Conservation (phyloP, 1,284 basidiomycete genomes). For the Ustilago esculenta region DNA sequence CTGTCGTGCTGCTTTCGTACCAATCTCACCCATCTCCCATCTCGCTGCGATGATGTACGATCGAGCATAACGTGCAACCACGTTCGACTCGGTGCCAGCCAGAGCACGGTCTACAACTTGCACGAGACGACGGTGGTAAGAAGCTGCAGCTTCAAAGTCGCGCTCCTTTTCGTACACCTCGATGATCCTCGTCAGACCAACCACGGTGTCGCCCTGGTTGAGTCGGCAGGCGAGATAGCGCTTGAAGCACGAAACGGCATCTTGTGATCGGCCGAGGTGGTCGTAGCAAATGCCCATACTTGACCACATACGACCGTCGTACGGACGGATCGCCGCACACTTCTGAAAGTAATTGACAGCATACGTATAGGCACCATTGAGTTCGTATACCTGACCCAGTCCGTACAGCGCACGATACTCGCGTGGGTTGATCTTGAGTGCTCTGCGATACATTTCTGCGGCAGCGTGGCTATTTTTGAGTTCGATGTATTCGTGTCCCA, state of each 20-base stretch:
- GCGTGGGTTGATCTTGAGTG: conserved; percentile 93
- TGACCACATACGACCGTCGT: conserved; percentile 95
- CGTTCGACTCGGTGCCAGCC: conserved; percentile 48
- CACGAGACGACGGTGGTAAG: conserved; percentile 63
- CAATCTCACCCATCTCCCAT: conserved; percentile 66
- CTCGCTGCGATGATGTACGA: conserved; percentile 62
- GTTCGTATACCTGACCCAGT: conserved; percentile 95
- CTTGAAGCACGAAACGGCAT: conserved; percentile 63
- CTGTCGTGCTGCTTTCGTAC: conserved; percentile 22
- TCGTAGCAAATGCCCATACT: conserved; percentile 94
- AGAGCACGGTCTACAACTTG: conserved; percentile 54
- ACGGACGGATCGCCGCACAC: conserved; percentile 89
- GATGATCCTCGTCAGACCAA: conserved; percentile 59
- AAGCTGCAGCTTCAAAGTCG: conserved; percentile 47
- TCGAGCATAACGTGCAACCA: conserved; percentile 52
- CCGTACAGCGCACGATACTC: conserved; percentile 96
- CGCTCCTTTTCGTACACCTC: conserved; percentile 59
- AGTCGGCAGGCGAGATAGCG: conserved; percentile 62
- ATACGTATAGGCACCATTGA: conserved; percentile 95
- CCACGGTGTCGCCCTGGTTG: conserved; percentile 57
- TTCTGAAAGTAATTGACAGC: conserved; percentile 96
- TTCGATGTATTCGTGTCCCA: conserved; percentile 99
- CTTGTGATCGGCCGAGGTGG: conserved; percentile 72
- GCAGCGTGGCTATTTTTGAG: conserved; percentile 99
- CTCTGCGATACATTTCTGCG: conserved; percentile 94